Base-by-base conservation (phyloP, 2,329 filamentous ascomycete species). In the Pyrenophora tritici-repentis region DNA sequence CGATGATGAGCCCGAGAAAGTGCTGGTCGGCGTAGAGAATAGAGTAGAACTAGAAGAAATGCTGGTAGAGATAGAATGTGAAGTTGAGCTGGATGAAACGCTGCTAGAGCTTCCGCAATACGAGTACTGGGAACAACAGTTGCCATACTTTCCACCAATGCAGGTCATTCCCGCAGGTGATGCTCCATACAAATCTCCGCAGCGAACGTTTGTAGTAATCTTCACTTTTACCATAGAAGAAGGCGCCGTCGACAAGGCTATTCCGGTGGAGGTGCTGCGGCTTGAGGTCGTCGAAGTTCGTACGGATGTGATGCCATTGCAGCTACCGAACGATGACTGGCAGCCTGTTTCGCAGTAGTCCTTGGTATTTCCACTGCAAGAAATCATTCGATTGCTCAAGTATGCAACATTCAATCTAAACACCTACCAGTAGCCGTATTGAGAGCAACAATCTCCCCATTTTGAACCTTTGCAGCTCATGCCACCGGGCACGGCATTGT, bases 221-320 rank as follows among this genome's bases (percentile, higher is more conserved):
- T 35, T 41, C 4, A 44, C 16, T 31, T 58, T 60, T 7, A 66
- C 39, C 12, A 36, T 43, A 2, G 26, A 38, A 3, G 61, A 51
- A 16, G 22, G 50, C 3, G 20, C 31, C 17, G 62, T 29, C 24
- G 24, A 29, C 6, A 8, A 29, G 10, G 24, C 24, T 29, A 8
- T 29, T 9, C 24, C 5, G 24, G 24, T 29, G 24, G 24, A 29
- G 24, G 24, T 29, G 61, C 49, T 61, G 61, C 9, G 61, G 48
- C 24, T 29, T 29, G 24, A 29, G 24, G 64, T 58, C 2, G 48
- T 37, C 2, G 42, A 51, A 1, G 18, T 14, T 22, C 22, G 42
- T 12, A 9, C 6, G 2, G 32, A 3, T n/a, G 33, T 12, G 10
- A 7, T 8, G 2, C 5, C 1, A 4, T 33, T 39, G 22, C 47